Percentiles rank a stretch among this genome's conserved stretches.
Evolutionary conservation across 441 rosid species (phyloP).

Genomic region (Gossypium davidsonii): DNA sequence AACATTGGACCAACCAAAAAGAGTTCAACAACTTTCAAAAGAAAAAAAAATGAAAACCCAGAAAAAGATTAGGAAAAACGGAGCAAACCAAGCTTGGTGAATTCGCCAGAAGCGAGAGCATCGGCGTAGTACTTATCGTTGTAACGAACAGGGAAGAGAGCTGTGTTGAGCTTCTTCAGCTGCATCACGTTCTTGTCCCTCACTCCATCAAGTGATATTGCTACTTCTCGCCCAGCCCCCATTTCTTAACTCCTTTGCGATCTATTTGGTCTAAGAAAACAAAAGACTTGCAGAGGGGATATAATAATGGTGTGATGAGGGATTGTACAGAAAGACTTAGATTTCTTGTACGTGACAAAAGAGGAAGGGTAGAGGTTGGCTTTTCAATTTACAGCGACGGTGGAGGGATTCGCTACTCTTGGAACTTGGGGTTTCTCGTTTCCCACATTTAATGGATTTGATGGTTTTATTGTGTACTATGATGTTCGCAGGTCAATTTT

Average conservation of each 20-base stretch:
- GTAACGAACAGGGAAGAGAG: slow-evolving; percentile 86
- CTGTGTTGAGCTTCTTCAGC: slow-evolving; percentile 88
- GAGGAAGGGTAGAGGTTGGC: not conserved
- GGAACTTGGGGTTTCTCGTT: not conserved
- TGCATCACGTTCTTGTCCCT: slow-evolving; percentile 97
- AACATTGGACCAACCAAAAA: not conserved
- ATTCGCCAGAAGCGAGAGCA: slow-evolving; percentile 79
- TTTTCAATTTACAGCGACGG: not conserved
- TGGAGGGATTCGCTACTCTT: not conserved
- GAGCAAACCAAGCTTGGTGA: slow-evolving; percentile 73
- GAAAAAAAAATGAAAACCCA: not conserved
- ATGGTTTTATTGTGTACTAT: not conserved
- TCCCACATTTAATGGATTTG: not conserved
- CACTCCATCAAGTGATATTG: slow-evolving; percentile 77
- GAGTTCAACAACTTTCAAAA: not conserved
- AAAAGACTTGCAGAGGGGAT: not conserved
- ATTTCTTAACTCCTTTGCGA: slow-evolving; percentile 22
- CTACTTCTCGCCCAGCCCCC: slow-evolving; percentile 73
- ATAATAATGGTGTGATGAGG: not conserved
- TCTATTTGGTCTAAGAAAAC: not conserved
- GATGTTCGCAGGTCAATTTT: not conserved
- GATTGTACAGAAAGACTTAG: not conserved
- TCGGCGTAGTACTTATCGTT: slow-evolving; percentile 87
- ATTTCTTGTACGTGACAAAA: not conserved
- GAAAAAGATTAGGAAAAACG: not conserved